phyloP scores from a whole-genome alignment of 768 basidiomycete genomes.

The Steccherinum ochraceum region DNA sequence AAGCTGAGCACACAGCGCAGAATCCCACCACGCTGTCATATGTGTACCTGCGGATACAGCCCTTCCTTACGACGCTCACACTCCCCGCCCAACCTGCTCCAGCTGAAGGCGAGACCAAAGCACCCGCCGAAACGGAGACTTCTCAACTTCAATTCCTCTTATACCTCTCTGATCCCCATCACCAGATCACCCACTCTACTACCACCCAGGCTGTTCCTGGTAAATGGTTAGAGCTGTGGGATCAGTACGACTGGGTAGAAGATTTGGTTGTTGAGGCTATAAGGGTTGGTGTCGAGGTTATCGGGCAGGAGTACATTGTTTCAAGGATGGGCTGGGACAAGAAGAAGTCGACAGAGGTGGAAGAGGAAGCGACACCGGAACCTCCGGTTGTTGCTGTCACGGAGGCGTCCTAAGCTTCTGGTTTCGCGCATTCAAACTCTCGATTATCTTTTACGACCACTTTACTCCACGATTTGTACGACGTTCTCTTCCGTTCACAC shows the following conservation, averaged over 20 bases:
- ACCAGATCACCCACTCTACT: conserved; percentile 70
- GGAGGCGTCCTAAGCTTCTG: background rate
- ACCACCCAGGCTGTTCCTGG: conserved; percentile 78
- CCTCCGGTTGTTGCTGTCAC: conserved; percentile 1
- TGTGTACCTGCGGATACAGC: conserved; percentile 91
- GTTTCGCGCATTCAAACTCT: background rate
- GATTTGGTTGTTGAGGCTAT: conserved; percentile 86
- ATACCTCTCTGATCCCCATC: conserved; percentile 68
- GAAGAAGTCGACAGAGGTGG: conserved; percentile 5
- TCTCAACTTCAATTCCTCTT: conserved; percentile 58
- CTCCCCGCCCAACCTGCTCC: conserved; percentile 27
- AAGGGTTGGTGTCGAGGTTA: conserved; percentile 77
- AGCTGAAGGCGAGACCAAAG: conserved; percentile 16
- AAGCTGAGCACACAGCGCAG: conserved; percentile 27
- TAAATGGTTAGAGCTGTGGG: conserved; percentile 88
- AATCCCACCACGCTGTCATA: conserved; percentile 80
- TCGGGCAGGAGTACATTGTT: conserved; percentile 90
- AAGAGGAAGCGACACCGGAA: conserved; percentile 8
- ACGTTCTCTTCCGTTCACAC: no score
- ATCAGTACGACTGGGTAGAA: conserved; percentile 94
- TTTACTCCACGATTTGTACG: background rate
- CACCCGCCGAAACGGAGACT: conserved; percentile 20
- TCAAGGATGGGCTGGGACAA: conserved; percentile 77
- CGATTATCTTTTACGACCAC: background rate
- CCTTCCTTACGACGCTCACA: conserved; percentile 58